A percentile compares a stretch with the other conserved stretches of the same genome.
These are phyloP conservation scores for Neonectria hederae DNA, from an alignment of 2,329 filamentous ascomycete species.

Conservation along the genomic window DNA sequence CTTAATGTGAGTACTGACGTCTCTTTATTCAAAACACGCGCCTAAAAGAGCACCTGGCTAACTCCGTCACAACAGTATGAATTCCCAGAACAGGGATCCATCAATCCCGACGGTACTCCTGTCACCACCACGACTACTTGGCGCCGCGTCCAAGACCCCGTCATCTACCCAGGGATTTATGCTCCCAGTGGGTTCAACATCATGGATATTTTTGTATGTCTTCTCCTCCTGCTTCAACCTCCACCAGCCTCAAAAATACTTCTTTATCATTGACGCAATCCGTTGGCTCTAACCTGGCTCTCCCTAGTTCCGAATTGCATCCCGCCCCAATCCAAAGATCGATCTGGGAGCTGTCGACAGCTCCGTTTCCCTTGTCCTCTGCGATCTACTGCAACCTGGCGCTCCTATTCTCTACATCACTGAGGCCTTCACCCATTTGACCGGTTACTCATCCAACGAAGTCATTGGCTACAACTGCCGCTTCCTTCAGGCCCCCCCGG, in stretches of 20 bases:
- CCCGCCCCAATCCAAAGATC: constrained; percentile 77
- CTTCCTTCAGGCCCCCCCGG: constrained; percentile 81
- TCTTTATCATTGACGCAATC: background rate
- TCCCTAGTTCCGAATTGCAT: constrained; percentile 67
- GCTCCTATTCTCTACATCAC: constrained; percentile 86
- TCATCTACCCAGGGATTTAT: constrained; percentile 67
- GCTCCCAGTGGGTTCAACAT: constrained; percentile 64
- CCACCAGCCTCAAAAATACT: background rate
- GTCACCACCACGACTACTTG: constrained; percentile 33
- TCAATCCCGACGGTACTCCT: constrained; percentile 34
- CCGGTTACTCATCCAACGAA: constrained; percentile 79
- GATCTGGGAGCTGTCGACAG: constrained; percentile 84
- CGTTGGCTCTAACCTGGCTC: constrained; percentile 22
- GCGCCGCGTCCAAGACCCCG: constrained; percentile 51
- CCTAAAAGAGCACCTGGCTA: constrained; percentile 17
- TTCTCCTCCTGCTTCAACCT: background rate
- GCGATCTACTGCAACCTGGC: constrained; percentile 78
- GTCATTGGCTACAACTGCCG: constrained; percentile 84
- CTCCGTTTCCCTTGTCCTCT: constrained; percentile 85
- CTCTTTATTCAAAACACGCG: background rate
- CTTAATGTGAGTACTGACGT: constrained; percentile 33
- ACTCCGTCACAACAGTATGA: constrained; percentile 32
- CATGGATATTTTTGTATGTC: constrained; percentile 63
- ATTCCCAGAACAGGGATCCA: constrained; percentile 37
- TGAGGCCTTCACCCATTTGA: constrained; percentile 80